phyloP scores from a whole-genome alignment of 306 rosid species.

The Citrullus amarus region DNA sequence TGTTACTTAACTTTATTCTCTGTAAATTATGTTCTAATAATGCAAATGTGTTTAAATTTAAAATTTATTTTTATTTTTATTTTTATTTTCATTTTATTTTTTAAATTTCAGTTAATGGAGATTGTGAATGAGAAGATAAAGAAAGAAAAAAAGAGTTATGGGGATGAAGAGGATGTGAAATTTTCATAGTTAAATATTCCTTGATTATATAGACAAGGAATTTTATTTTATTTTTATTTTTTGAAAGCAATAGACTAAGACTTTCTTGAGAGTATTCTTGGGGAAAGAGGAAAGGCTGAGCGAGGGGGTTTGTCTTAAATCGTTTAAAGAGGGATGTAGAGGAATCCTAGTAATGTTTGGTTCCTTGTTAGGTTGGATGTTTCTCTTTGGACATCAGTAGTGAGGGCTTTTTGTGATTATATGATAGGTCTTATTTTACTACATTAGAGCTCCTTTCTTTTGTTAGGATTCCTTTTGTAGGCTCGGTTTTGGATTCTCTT shows the following conservation, averaged over 20 bases:
- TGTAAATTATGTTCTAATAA: not conserved
- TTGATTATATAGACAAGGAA: not conserved
- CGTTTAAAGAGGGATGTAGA: not conserved
- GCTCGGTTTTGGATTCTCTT: no score
- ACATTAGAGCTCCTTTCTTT: no score
- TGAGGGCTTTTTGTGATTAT: no score
- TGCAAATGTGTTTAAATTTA: not conserved
- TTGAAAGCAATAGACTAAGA: not conserved
- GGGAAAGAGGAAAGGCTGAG: not conserved
- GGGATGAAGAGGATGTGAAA: not conserved
- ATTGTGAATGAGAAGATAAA: not conserved
- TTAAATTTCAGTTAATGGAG: not conserved
- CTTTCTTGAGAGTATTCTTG: not conserved
- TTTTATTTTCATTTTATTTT: not conserved
- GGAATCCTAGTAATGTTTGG: no score
- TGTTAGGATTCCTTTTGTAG: no score
- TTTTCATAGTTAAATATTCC: not conserved
- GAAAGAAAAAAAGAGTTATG: not conserved
- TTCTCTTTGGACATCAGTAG: no score
- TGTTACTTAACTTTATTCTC: not conserved
- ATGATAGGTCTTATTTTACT: no score
- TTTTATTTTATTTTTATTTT: no score
- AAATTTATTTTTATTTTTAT: not conserved
- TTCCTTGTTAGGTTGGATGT: no score
- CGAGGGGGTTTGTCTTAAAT: not conserved